phyloP scores from a whole-genome alignment of 495 filamentous ascomycete species.

The Tuber brumale region DNA sequence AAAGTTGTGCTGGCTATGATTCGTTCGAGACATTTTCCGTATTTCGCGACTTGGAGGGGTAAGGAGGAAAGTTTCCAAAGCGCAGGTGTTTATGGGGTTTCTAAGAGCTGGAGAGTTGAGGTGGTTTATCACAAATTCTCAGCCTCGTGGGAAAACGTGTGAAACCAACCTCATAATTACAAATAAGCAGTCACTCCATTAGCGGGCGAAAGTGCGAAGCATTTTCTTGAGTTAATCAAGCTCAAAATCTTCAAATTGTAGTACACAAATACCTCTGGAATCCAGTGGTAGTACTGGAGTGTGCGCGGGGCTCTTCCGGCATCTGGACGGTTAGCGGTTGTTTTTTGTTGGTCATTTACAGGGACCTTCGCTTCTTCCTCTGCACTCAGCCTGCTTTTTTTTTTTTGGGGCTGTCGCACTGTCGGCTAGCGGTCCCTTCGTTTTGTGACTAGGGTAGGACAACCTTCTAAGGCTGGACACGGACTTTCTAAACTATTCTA shows the following conservation, averaged over 20 bases:
- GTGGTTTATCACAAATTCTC: not conserved
- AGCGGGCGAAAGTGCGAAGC: not conserved
- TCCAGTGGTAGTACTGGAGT: not conserved
- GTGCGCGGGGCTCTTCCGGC: no score
- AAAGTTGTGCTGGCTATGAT: no score
- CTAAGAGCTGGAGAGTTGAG: not conserved
- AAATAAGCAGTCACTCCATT: not conserved
- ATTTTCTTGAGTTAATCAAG: not conserved
- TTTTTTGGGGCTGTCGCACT: not conserved
- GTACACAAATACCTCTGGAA: not conserved
- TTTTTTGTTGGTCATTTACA: not conserved
- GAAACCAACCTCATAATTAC: not conserved
- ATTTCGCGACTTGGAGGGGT: not conserved
- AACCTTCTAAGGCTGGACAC: no score
- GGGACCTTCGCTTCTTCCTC: not conserved
- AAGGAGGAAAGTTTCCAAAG: not conserved
- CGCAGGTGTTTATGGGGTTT: not conserved
- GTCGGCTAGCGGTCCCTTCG: no score
- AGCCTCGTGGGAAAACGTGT: not conserved
- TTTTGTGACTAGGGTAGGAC: no score
- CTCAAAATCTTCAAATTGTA: not conserved
- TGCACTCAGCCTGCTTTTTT: not conserved
- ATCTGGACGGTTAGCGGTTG: not conserved
- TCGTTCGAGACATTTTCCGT: not conserved
- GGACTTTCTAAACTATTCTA: no score